Evolutionary conservation across 192 early-diverging fungal species (phyloP), one percentile per base, ranked within the genome.

Genomic region (Coemansia sp.): DNA sequence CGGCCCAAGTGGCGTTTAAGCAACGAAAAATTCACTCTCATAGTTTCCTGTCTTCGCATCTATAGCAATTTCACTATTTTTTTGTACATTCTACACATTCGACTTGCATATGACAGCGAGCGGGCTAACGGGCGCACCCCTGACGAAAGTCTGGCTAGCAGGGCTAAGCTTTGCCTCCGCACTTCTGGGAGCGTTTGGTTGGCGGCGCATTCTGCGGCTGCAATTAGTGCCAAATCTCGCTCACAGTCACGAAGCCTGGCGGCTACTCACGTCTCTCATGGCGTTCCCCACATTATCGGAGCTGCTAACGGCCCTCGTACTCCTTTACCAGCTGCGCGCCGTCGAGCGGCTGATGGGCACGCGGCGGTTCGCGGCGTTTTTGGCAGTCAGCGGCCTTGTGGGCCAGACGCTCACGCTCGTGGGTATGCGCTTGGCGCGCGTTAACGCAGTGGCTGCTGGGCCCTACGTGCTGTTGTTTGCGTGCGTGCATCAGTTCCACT

Each of bases 271-370:
- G 17, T 62, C 72, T 19, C 59, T 63, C 19, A 0, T 39, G 0
- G 59, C 14, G 42, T 74, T 74, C 36, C 36, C 61, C n/a, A 64
- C 59, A 0, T 45, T 31, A 9, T 19, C 63, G 0, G 60, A 75
- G n/a, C 37, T 63, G 14, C 3, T 45, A 9, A 13, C 35, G 6
- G 63, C 45, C 6, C n/a, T 65, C 19, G 19, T 62, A 5, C 35
- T 70, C 5, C 9, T 70, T 16, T 75, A 75, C 63, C 63, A 66
- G 31, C 63, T 75, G 16, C 67, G 73, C 5, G 37, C 24, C 4
- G 51, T 75, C 6, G 73, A 75, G 60, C 51, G 73, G 24, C 24
- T 69, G 29, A 46, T 75, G 27, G 73, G 73, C 4, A 63, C 73
- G 3, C 63, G 62, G n/a, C 64, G 40, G 35, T 75, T 65, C 24